Base-by-base conservation (phyloP, 108 stramenopile genomes). In the Nitzschia sp. region DNA sequence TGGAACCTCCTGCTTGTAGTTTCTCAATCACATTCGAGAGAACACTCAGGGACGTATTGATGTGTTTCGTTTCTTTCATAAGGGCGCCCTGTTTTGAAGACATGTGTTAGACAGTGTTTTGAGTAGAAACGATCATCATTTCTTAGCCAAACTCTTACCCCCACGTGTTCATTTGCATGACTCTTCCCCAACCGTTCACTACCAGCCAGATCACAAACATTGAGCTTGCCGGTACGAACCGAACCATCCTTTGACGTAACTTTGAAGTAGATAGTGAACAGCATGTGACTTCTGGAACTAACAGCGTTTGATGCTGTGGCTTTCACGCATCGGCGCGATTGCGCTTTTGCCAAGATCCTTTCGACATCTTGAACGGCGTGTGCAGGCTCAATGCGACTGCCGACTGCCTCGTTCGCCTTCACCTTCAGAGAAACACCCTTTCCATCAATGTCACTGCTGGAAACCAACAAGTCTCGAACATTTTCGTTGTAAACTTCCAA, bases 401-500 rank as follows among this genome's bases (percentile, higher is more conserved):
- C 92, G 12, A 87, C 83, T 39, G 80, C 88, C 43, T 89, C 90
- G 10, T 81, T 77, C 3, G 77, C 79, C 24, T 78, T 80, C 10
- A 92, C 67, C 44, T 83, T 80, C 51, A 92, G 50, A 40, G 82
- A 71, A 50, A 80, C 39, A 51, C 73, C 75, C 50, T 82, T 60
- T 20, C 81, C 86, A 42, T 75, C 42, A 38, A 65, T 54, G 29
- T 34, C 29, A 34, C 61, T 72, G 34, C 84, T 75, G 12, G 76
- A 34, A 14, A 75, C 76, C 6, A 96, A 70, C 41, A 99, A 63
- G 70, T 97, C 97, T 29, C 86, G 79, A n/a, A 99, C 88, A 20
- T 96, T 82, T 65, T 97, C 97, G 70, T 97, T 98, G 88, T 99
- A 98, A 8, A 99, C 89, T 71, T 99, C 98, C n/a, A 99, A 85